These are phyloP conservation scores for Tylopilus vinaceipallidus DNA, from an alignment of 768 basidiomycete species.

Conservation along the genomic window DNA sequence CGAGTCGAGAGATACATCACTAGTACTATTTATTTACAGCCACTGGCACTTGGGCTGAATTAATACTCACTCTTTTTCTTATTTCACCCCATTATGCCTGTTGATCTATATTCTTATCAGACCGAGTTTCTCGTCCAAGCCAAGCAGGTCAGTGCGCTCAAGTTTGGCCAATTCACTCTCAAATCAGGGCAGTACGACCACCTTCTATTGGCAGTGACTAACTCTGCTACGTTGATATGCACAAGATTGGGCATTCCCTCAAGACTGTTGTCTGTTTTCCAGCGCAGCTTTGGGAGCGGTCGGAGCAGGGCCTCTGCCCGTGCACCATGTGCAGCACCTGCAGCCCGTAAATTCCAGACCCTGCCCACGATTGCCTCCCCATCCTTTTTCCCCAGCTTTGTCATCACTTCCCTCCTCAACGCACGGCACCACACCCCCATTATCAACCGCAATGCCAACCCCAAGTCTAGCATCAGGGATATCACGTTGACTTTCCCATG, in stretches of 20 bases:
- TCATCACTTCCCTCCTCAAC: conserved; percentile 60
- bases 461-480: conserved; percentile 60
- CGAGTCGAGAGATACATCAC: too few relatives aligned
- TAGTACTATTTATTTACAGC: too few relatives aligned
- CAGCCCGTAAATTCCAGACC: conserved; percentile 62
- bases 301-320: conserved; percentile 47
- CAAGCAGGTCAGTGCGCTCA: too few relatives aligned
- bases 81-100: too few relatives aligned
- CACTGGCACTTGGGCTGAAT: too few relatives aligned
- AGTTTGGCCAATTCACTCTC: too few relatives aligned
- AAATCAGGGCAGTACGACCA: too few relatives aligned
- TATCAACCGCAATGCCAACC: conserved; percentile 70
- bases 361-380: neutral
- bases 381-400: conserved; percentile 49
- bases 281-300: conserved; percentile 38
- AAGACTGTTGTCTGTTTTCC: conserved; percentile 58
- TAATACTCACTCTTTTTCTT: too few relatives aligned
- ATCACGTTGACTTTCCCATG: conserved; percentile 87
- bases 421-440: conserved; percentile 71
- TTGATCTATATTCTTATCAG: too few relatives aligned
- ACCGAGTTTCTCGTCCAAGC: too few relatives aligned
- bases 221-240: too few relatives aligned
- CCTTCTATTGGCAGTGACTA: too few relatives aligned
- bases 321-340: conserved; percentile 69
- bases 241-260: conserved; percentile 59